These are phyloP conservation scores for Tylopilus vinaceipallidus DNA, from an alignment of 768 basidiomycete genomes.

Conservation along the genomic window DNA sequence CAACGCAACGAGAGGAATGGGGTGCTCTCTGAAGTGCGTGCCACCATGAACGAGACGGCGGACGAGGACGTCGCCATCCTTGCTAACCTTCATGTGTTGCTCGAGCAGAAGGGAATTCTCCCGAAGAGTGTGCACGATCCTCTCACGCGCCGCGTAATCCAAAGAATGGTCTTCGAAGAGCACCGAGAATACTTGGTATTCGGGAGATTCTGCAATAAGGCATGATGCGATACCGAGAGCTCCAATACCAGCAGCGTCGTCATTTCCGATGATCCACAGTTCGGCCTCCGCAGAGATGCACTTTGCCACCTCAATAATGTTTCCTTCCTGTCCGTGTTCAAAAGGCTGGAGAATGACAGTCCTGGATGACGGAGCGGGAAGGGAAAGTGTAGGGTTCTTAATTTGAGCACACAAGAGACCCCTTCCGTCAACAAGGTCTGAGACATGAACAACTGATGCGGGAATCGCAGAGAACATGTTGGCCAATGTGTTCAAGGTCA, in stretches of 20 bases:
- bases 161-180: slow-evolving; percentile 31
- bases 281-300: slow-evolving; percentile 26
- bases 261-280: slow-evolving; percentile 30
- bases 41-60: slow-evolving; percentile 29
- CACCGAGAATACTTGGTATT: slow-evolving; percentile 27
- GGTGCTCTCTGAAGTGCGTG: slow-evolving; percentile 16
- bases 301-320: slow-evolving; percentile 26
- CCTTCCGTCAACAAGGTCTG: slow-evolving; percentile 10
- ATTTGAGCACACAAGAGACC: slow-evolving; percentile 18
- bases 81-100: slow-evolving; percentile 29
- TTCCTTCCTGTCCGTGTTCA: slow-evolving; percentile 24
- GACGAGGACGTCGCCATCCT: slow-evolving; percentile 27
- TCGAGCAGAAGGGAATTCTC: slow-evolving; percentile 27
- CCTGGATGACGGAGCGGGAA: slow-evolving; percentile 21
- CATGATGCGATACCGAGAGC: slow-evolving; percentile 30
- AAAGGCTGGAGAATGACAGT: slow-evolving; percentile 28
- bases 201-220: slow-evolving; percentile 29
- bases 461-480: slow-evolving; percentile 11
- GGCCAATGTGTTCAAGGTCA: slow-evolving; percentile 12
- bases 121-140: slow-evolving; percentile 24
- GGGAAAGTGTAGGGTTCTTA: slow-evolving; percentile 9
- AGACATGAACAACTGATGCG: slow-evolving; percentile 10
- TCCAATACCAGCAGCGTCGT: slow-evolving; percentile 30
- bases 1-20: slow-evolving; percentile 15
- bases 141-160: slow-evolving; percentile 21